phyloP scores from a whole-genome alignment of 2,329 filamentous ascomycete genomes.

The Aspergillus quadrilineatus region DNA sequence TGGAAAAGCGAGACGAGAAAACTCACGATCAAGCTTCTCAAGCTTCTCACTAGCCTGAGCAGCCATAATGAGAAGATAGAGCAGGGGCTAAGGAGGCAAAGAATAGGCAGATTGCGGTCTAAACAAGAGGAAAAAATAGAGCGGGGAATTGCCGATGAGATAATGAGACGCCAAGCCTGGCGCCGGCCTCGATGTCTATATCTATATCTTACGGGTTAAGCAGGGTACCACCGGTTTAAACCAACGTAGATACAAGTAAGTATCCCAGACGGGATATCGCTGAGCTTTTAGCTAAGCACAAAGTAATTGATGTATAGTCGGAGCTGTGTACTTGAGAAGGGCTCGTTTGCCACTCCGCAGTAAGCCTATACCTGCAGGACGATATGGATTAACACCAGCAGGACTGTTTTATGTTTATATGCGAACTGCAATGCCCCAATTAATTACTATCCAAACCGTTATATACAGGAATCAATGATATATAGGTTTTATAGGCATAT shows the following conservation, averaged over 20 bases:
- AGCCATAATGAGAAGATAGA: constrained; percentile 38
- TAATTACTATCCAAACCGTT: background rate
- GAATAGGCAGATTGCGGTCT: constrained; percentile 22
- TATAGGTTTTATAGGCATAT: background rate
- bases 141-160: constrained; percentile 16
- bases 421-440: background rate
- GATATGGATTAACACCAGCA: background rate
- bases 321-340: background rate
- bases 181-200: background rate
- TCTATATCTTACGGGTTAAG: background rate
- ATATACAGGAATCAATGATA: background rate
- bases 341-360: background rate
- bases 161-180: constrained; percentile 9
- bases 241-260: background rate
- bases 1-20: background rate
- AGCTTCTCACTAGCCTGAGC: constrained; percentile 43
- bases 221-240: background rate
- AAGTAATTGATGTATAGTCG: background rate
- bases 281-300: background rate
- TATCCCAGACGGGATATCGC: background rate
- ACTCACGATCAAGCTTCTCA: constrained; percentile 42
- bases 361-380: background rate
- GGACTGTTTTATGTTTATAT: background rate
- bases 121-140: constrained; percentile 22
- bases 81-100: constrained; percentile 12